These are phyloP conservation scores for Pyracantha coccinea DNA, from an alignment of 331 rosid genomes.

Conservation along the genomic window DNA sequence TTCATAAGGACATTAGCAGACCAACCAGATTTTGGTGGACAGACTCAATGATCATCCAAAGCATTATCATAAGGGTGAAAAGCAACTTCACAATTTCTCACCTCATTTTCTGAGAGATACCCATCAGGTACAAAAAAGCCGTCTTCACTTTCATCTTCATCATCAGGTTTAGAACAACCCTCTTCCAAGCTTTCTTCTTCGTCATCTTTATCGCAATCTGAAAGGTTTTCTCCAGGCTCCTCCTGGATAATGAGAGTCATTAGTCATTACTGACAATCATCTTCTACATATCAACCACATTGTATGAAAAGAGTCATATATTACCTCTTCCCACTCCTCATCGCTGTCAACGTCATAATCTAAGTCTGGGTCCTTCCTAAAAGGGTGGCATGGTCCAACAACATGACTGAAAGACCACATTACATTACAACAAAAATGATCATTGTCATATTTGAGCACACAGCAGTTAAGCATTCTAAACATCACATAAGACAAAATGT, in stretches of 20 bases:
- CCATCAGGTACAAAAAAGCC: slow-evolving; percentile 98
- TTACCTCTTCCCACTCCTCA: slow-evolving; percentile 99
- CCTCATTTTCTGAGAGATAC: slow-evolving; percentile 97
- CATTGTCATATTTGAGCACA: slow-evolving; percentile 16
- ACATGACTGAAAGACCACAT: slow-evolving; percentile 42
- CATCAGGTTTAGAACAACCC: slow-evolving; percentile 67
- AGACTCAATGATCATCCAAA: neutral
- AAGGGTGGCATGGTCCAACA: slow-evolving; percentile 83
- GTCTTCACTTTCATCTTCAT: slow-evolving; percentile 80
- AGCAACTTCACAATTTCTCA: slow-evolving; percentile 18
- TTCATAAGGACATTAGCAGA: neutral
- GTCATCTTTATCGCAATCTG: slow-evolving; percentile 91
- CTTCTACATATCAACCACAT: neutral
- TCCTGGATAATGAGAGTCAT: slow-evolving; percentile 44
- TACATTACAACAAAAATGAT: slow-evolving; percentile 7
- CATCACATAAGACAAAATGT: neutral
- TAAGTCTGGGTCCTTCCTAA: slow-evolving; percentile 69
- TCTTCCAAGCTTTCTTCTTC: slow-evolving; percentile 51
- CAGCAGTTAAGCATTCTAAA: neutral
- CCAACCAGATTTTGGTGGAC: neutral
- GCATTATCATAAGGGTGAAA: neutral
- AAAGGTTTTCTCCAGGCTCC: slow-evolving; percentile 98
- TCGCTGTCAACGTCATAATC: slow-evolving; percentile 89
- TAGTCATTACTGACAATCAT: slow-evolving; percentile 10
- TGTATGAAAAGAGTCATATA: slow-evolving; percentile 5